Percentiles rank a stretch among this genome's conserved stretches.
These are phyloP conservation scores for Mycocentrospora acerina DNA, from an alignment of 2,329 filamentous ascomycete genomes.

Conservation along the genomic window DNA sequence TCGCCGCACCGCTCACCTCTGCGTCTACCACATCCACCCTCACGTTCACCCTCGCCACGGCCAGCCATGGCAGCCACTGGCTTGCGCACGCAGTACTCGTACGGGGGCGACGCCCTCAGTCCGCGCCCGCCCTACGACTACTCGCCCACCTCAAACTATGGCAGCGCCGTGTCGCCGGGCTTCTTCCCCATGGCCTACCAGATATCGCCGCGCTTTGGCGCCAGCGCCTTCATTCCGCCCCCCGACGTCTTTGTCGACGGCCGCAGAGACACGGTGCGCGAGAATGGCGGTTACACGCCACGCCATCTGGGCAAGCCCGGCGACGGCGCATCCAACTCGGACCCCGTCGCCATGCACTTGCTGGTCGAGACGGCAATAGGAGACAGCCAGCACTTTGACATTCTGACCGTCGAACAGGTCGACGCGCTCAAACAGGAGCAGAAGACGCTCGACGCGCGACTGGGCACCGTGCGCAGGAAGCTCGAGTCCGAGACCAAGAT, in stretches of 20 bases:
- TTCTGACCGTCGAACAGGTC: slow-evolving; percentile 88
- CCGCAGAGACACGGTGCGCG: slow-evolving; percentile 28
- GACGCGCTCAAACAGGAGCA: slow-evolving; percentile 89
- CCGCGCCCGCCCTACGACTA: slow-evolving; percentile 38
- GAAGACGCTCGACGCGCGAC: slow-evolving; percentile 68
- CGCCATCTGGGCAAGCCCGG: slow-evolving; percentile 32
- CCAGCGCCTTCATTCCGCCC: slow-evolving; percentile 42
- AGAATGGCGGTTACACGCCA: slow-evolving; percentile 28
- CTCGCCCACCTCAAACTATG: slow-evolving; percentile 42
- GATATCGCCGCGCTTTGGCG: slow-evolving; percentile 38
- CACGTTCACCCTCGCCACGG: slow-evolving; percentile 8
- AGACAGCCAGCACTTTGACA: slow-evolving; percentile 82
- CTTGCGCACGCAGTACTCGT: slow-evolving; percentile 39
- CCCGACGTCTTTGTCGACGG: slow-evolving; percentile 40
- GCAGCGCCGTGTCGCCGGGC: slow-evolving; percentile 34
- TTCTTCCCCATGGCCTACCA: slow-evolving; percentile 42
- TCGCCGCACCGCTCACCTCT: slow-evolving; percentile 22
- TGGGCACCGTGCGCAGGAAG: slow-evolving; percentile 79
- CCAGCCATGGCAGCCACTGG: slow-evolving; percentile 36
- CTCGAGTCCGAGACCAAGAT: slow-evolving; percentile 90
- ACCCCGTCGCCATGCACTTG: slow-evolving; percentile 79
- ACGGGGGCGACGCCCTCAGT: slow-evolving; percentile 32
- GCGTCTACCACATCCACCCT: slow-evolving; percentile 6
- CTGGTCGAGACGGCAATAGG: slow-evolving; percentile 90
- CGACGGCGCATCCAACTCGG: slow-evolving; percentile 44